Evolutionary conservation across 1,284 basidiomycete species (phyloP), one percentile per base, ranked within the genome.

Genomic region (Papiliotrema terrestris): DNA sequence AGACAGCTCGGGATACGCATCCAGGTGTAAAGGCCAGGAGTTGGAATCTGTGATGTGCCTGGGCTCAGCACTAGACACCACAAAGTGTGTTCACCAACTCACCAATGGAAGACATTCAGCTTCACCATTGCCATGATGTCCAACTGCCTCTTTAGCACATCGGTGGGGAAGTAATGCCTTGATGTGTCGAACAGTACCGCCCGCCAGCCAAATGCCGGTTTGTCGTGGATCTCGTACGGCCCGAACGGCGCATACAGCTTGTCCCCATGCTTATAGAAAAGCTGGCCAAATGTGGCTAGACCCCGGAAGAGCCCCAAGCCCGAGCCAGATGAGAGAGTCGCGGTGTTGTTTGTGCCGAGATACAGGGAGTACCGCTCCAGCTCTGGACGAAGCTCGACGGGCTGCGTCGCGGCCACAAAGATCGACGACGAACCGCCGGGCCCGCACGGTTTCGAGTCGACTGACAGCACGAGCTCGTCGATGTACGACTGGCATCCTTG

Each of bases 71-170:
- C 20, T 35, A 44, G n/a, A n/a, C n/a, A n/a, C n/a, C n/a, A n/a
- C n/a, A n/a, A 6, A 25, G 22, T 17, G 23, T 15, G 26, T 4
- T 41, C 17, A 25, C 43, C 52, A 37, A 37, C 23, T 23, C 23
- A 45, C 49, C 51, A 49, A 44, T 59, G 60, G 55, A 53, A 63
- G 54, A 52, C 55, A 57, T 52, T 69, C 51, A 89, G 84, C 80
- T 96, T 96, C 62, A 88, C 87, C 82, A 83, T 85, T 57, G 86
- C 86, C 90, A 93, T 92, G 1, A 87, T 85, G 61, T 92, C 87
- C 19, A 96, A 72, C 20, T 65, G 64, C 54, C 57, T 60, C 9
- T 55, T 20, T 3, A 71, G 52, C 9, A 45, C 25, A 8, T 45
- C 13, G 15, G 55, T 42, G 2, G 57, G 37, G 44, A 71, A 66